phyloP scores from a whole-genome alignment of 805 yeast genomes.

The Kluyveromyces lactis region DNA sequence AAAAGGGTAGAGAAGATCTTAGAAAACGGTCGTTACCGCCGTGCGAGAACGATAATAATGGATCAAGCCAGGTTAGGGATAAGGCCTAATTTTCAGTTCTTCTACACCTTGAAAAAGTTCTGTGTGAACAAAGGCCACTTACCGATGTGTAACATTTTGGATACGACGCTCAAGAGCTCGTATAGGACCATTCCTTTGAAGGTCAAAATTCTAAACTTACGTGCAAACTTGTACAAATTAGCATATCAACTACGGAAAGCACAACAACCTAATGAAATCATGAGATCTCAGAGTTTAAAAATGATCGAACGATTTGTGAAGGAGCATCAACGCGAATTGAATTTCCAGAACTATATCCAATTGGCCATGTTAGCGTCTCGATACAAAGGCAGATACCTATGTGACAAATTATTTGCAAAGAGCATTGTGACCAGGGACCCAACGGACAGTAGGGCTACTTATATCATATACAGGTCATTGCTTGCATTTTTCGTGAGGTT shows the following conservation, averaged over 20 bases:
- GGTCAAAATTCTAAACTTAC: constrained; percentile 18
- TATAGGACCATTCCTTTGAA: constrained; percentile 16
- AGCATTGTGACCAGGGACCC: constrained; percentile 1
- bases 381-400: constrained; percentile 1
- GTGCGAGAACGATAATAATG: constrained; percentile 11
- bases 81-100: constrained; percentile 15
- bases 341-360: constrained; percentile 20
- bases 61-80: constrained; percentile 18
- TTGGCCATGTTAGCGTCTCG: constrained; percentile 8
- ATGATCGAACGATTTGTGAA: constrained; percentile 13
- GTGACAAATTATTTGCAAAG: constrained; percentile 1
- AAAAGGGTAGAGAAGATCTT: constrained; percentile 5
- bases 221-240: constrained; percentile 8
- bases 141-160: constrained; percentile 7
- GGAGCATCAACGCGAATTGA: constrained; percentile 8
- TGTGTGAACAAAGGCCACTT: constrained; percentile 12
- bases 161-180: constrained; percentile 11
- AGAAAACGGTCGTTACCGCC: constrained; percentile 7
- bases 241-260: constrained; percentile 2
- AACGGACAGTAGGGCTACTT: not conserved
- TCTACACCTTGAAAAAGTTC: constrained; percentile 14
- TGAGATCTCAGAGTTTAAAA: not conserved
- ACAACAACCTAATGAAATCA: not conserved
- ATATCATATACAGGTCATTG: constrained; percentile 1
- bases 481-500: constrained; percentile 3